phyloP scores from a whole-genome alignment of 805 yeast genomes.

The Myxozyma sirexii region DNA sequence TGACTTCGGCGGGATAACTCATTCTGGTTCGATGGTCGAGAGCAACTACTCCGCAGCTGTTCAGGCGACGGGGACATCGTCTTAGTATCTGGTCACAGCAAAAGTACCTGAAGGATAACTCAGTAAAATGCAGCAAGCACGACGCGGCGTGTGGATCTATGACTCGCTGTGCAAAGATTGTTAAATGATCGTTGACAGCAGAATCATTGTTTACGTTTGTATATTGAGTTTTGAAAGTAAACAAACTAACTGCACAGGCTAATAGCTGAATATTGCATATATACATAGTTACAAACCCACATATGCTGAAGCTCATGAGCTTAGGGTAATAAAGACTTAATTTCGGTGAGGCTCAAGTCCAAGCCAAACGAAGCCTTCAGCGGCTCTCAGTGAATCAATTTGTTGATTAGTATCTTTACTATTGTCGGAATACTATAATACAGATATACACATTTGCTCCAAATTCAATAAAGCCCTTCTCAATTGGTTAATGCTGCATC shows the following conservation, averaged over 20 bases:
- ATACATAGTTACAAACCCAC: no score
- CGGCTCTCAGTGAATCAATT: no score
- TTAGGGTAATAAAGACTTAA: background rate
- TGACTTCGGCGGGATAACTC: background rate
- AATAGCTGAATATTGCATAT: background rate
- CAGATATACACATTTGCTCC: background rate
- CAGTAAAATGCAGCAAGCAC: background rate
- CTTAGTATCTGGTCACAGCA: background rate
- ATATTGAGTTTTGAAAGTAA: background rate
- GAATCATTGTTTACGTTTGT: background rate
- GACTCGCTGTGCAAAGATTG: no score
- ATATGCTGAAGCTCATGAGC: background rate
- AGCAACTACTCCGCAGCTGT: background rate
- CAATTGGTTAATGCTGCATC: slow-evolving; percentile 21
- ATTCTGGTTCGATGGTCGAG: background rate
- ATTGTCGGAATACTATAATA: no score
- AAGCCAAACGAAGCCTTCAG: no score
- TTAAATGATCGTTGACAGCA: no score
- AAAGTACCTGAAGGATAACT: background rate
- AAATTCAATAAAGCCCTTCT: slow-evolving; percentile 1
- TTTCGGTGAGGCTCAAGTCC: background rate
- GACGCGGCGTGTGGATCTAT: no score
- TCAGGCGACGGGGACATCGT: slow-evolving; percentile 2
- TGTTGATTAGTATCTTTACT: no score
- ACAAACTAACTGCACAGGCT: background rate